Evolutionary conservation across 129 eudicot species (phyloP), one percentile per base, ranked within the genome.

Genomic region (Pittosporum tobira): DNA sequence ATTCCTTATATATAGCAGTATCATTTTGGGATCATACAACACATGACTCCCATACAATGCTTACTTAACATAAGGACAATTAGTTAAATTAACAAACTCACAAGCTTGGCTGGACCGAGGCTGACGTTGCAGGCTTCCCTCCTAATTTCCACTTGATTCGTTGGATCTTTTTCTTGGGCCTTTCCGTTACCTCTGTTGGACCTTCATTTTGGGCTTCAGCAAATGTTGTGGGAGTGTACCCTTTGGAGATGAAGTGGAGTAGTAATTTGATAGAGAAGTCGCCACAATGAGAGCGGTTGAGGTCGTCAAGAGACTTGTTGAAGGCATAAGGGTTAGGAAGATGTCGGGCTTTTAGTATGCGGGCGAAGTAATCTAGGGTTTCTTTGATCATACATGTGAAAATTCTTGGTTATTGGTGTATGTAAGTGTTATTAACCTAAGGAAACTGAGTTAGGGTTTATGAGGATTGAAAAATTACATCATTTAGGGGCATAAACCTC

Each of bases 151-250:
- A n/a, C n/a, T n/a, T n/a, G n/a, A n/a, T n/a, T n/a, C n/a, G n/a
- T n/a, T n/a, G n/a, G n/a, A n/a, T n/a, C n/a, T n/a, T n/a, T n/a
- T n/a, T n/a, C n/a, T n/a, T n/a, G n/a, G n/a, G n/a, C n/a, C n/a
- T n/a, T n/a, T n/a, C n/a, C n/a, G n/a, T n/a, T n/a, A n/a, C n/a
- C n/a, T n/a, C n/a, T n/a, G n/a, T n/a, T n/a, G n/a, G n/a, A n/a
- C n/a, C n/a, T n/a, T n/a, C n/a, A n/a, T n/a, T n/a, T n/a, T n/a
- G n/a, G n/a, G n/a, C n/a, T n/a, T n/a, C n/a, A n/a, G n/a, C n/a
- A n/a, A n/a, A n/a, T n/a, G n/a, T n/a, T n/a, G n/a, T n/a, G n/a
- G 66, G 66, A 46, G 42, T 61, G 53, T 61, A 61, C 23, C 66
- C 66, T 61, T 61, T 46, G 42, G 66, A 44, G n/a, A 61, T 61